Percentiles rank a stretch among this genome's conserved stretches.
Conservation (phyloP, 768 basidiomycete species). For the Suillus luteus region DNA sequence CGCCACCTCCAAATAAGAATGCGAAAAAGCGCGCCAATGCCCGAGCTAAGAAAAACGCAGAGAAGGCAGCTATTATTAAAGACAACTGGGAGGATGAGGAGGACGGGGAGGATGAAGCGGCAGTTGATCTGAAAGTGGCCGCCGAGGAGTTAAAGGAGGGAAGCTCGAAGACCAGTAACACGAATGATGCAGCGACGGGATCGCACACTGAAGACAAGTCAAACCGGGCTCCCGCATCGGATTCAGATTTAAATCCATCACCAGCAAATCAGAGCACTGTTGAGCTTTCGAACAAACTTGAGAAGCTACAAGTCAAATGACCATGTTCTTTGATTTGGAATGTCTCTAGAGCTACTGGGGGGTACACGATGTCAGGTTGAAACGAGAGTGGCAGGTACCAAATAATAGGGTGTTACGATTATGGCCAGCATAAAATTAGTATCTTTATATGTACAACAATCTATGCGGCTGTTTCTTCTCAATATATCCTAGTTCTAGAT, state of each 20-base stretch:
- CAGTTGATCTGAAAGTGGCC: slow-evolving; percentile 20
- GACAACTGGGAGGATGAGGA: slow-evolving; percentile 83
- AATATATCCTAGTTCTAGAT: slow-evolving; percentile 15
- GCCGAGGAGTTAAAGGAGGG: slow-evolving; percentile 28
- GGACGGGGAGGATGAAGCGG: slow-evolving; percentile 39
- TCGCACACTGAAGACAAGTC: slow-evolving; percentile 29
- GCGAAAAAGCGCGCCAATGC: slow-evolving; percentile 82
- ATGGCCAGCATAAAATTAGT: slow-evolving; percentile 12
- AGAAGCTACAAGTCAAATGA: slow-evolving; percentile 60
- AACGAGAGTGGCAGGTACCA: slow-evolving; percentile 2
- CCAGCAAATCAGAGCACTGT: slow-evolving; percentile 16
- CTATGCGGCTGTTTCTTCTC: slow-evolving; percentile 9
- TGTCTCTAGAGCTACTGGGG: slow-evolving; percentile 8
- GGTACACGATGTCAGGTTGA: slow-evolving; percentile 1
- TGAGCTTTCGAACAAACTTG: slow-evolving; percentile 51
- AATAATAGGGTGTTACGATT: slow-evolving; percentile 11
- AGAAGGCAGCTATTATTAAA: slow-evolving; percentile 57
- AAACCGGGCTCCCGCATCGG: slow-evolving; percentile 23
- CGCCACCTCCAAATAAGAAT: slow-evolving; percentile 65
- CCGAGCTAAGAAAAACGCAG: slow-evolving; percentile 64
- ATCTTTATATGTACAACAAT: slow-evolving; percentile 13
- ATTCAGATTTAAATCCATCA: slow-evolving; percentile 12
- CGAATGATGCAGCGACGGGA: slow-evolving; percentile 19
- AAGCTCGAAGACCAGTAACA: slow-evolving; percentile 24
- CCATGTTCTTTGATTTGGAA: slow-evolving; percentile 1